Conservation (phyloP, 2,329 filamentous ascomycete genomes). For the Epichloe hybrida region DNA sequence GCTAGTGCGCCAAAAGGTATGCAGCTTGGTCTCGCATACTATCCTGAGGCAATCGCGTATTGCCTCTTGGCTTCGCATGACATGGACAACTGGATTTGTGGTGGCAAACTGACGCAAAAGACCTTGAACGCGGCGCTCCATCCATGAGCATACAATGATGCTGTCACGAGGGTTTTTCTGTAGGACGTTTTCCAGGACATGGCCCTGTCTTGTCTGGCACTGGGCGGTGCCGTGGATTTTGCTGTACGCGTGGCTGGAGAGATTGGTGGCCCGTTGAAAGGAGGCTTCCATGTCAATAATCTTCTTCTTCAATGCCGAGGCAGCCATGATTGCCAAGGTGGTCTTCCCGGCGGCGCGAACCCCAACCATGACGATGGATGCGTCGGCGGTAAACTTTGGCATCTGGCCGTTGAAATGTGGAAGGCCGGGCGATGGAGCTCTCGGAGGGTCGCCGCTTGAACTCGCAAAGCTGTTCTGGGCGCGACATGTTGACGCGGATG, state of each 20-base stretch:
- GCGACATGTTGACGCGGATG: background rate
- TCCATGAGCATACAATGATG: constrained; percentile 60
- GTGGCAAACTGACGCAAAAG: constrained; percentile 48
- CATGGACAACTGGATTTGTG: constrained; percentile 57
- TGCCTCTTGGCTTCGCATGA: constrained; percentile 50
- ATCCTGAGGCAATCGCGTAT: constrained; percentile 50
- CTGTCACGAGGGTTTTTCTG: constrained; percentile 42
- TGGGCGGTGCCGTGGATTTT: constrained; percentile 46
- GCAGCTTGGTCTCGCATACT: constrained; percentile 40
- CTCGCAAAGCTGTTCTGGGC: background rate
- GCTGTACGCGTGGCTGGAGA: constrained; percentile 49
- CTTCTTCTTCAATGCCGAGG: constrained; percentile 53
- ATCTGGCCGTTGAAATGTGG: constrained; percentile 15
- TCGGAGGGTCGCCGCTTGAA: constrained; percentile 5
- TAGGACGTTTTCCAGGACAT: constrained; percentile 47
- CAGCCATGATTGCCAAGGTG: constrained; percentile 61
- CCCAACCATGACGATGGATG: constrained; percentile 60
- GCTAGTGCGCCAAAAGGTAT: constrained; percentile 43
- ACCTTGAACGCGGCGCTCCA: constrained; percentile 49
- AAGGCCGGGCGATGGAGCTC: constrained; percentile 13
- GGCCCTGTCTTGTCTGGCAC: constrained; percentile 50
- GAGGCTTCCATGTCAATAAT: constrained; percentile 56
- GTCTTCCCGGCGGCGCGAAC: constrained; percentile 65
- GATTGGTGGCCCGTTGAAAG: constrained; percentile 51
- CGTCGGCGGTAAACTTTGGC: constrained; percentile 40